Percentiles rank a stretch among this genome's conserved stretches.
These are phyloP conservation scores for Tinospora cordifolia DNA, from an alignment of 164 flowering plant species.

Conservation along the genomic window DNA sequence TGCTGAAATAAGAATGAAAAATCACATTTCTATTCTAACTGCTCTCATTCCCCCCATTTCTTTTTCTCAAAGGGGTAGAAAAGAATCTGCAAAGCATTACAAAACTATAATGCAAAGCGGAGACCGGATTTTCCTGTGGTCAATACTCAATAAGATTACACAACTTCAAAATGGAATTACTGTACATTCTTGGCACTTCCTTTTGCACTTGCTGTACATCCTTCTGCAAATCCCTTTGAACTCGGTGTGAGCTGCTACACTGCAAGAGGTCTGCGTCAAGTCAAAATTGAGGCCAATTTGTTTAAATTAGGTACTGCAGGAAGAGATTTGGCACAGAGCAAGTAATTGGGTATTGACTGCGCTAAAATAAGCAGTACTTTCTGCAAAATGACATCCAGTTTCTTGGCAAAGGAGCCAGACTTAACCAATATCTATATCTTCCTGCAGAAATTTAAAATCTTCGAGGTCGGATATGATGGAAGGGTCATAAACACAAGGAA, in stretches of 20 bases:
- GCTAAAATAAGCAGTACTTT: background rate
- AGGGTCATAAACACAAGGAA: conserved; percentile 33
- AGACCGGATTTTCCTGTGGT: conserved; percentile 1
- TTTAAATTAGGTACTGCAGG: background rate
- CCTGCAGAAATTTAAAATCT: conserved; percentile 32
- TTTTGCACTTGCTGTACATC: conserved; percentile 1
- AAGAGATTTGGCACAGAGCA: background rate
- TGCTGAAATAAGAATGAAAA: background rate
- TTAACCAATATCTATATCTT: conserved; percentile 36
- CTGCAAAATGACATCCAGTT: background rate
- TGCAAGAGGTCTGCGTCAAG: background rate
- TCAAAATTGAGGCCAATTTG: background rate
- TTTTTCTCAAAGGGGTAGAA: background rate
- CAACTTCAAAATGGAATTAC: background rate
- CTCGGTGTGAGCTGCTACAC: background rate
- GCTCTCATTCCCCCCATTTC: background rate
- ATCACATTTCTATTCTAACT: background rate
- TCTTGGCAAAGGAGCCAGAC: background rate
- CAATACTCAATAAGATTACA: background rate
- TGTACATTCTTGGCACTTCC: background rate
- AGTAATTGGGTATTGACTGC: background rate
- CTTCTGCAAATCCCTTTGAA: background rate
- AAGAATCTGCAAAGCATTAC: background rate
- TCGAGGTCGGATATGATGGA: conserved; percentile 38
- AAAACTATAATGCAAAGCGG: background rate